Percentiles rank a stretch among this genome's conserved stretches.
Evolutionary conservation across 192 early-diverging fungal species (phyloP).

Genomic region (Backusella tuberculispora): DNA sequence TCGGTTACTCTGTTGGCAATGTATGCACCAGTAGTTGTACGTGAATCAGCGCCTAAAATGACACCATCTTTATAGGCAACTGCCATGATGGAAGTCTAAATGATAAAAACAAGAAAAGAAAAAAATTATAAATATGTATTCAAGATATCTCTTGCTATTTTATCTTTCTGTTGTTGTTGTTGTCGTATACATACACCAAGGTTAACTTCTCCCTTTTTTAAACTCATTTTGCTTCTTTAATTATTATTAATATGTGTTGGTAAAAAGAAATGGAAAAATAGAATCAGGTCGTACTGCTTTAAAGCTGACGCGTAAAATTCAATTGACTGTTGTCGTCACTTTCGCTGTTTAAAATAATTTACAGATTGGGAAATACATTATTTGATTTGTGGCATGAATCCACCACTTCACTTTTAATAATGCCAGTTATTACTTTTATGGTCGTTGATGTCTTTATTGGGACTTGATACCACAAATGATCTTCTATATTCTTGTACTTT

Average conservation of each 20-base stretch:
- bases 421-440: no score
- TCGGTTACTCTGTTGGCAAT: constrained; percentile 98
- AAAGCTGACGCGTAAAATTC: constrained; percentile 12
- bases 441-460: no score
- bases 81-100: constrained; percentile 97
- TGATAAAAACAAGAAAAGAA: constrained; percentile 6
- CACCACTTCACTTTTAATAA: no score
- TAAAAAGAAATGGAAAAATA: background rate
- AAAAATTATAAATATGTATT: background rate
- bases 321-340: background rate
- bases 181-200: constrained; percentile 78
- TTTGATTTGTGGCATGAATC: constrained; percentile 2
- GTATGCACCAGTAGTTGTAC: constrained; percentile 95
- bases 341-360: background rate
- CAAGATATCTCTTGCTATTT: background rate
- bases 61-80: constrained; percentile 90
- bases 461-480: no score
- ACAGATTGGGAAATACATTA: background rate
- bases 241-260: background rate
- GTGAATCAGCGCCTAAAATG: constrained; percentile 95
- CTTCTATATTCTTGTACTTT: no score
- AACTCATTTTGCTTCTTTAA: constrained; percentile 30
- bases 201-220: constrained; percentile 96
- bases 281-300: constrained; percentile 16
- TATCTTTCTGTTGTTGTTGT: background rate